Evolutionary conservation across 202 grass and related monocot species (phyloP).

Genomic region (Setaria viridis): DNA sequence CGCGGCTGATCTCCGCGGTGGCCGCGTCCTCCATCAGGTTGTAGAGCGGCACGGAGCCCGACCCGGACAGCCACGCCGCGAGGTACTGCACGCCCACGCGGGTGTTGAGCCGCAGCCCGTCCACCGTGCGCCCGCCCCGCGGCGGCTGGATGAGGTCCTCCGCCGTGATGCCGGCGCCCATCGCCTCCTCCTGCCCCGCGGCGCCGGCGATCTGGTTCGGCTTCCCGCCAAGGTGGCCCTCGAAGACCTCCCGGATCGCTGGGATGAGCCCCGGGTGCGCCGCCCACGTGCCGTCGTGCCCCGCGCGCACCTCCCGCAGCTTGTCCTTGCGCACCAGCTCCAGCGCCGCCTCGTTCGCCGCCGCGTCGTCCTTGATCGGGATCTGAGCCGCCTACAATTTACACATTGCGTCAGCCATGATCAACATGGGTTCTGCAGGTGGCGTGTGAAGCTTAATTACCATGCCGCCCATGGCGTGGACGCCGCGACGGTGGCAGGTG

Average conservation of each 20-base stretch:
- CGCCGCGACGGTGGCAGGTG: constrained; percentile 85
- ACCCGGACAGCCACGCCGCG: constrained; percentile 78
- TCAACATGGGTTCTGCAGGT: no score
- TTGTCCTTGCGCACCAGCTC: constrained; percentile 92
- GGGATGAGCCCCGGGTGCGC: constrained; percentile 93
- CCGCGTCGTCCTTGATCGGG: constrained; percentile 77
- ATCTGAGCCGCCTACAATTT: constrained; percentile 84
- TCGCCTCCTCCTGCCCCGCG: background rate
- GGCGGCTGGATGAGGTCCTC: constrained; percentile 81
- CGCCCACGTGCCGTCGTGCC: constrained; percentile 96
- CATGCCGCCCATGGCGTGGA: constrained; percentile 99
- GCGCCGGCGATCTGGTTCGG: constrained; percentile 71
- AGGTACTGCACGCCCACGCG: constrained; percentile 88
- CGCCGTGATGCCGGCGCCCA: constrained; percentile 38
- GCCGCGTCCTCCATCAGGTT: constrained; percentile 98
- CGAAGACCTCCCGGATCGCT: constrained; percentile 74
- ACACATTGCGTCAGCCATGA: no score
- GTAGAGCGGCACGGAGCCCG: constrained; percentile 86
- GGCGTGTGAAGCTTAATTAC: constrained; percentile 32
- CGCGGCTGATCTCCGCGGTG: constrained; percentile 94
- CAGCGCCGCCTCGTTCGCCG: constrained; percentile 82
- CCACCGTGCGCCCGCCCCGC: constrained; percentile 65
- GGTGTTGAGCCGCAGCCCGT: constrained; percentile 82
- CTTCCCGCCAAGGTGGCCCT: constrained; percentile 57
- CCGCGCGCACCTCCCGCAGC: constrained; percentile 73